Conservation (phyloP, 805 yeast species). For the Ogataea kodamae region DNA sequence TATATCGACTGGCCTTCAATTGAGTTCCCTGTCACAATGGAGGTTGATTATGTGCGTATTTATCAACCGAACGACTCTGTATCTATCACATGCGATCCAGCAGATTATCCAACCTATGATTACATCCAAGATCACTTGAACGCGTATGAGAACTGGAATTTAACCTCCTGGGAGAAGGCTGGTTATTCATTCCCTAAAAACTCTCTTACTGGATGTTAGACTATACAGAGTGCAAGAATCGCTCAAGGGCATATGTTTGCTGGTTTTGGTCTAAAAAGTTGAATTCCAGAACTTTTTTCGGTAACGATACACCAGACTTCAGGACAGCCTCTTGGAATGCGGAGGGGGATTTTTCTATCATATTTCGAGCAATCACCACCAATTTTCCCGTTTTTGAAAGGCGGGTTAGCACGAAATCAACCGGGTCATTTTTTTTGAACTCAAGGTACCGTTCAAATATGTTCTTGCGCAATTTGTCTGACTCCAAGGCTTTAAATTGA, state of each 20-base stretch:
- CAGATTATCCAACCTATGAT: constrained; percentile 76
- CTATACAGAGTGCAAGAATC: constrained; percentile 4
- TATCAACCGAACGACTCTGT: constrained; percentile 73
- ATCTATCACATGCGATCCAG: constrained; percentile 81
- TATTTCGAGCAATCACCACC: constrained; percentile 6
- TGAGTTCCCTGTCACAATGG: constrained; percentile 72
- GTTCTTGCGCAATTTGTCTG: constrained; percentile 18
- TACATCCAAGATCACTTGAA: constrained; percentile 68
- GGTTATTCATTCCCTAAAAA: constrained; percentile 73
- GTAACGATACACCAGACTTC: constrained; percentile 5
- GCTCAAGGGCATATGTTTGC: constrained; percentile 6
- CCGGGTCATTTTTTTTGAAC: constrained; percentile 10
- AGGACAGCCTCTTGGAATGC: constrained; percentile 3
- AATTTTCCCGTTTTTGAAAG: constrained; percentile 6
- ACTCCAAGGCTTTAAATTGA: constrained; percentile 12
- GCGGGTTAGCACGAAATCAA: constrained; percentile 6
- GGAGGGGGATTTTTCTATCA: constrained; percentile 1
- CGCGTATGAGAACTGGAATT: constrained; percentile 67
- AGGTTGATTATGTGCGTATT: constrained; percentile 83
- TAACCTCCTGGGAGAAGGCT: constrained; percentile 70
- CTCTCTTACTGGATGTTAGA: constrained; percentile 42
- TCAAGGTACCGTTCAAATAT: constrained; percentile 16
- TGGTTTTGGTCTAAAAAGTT: constrained; percentile 9
- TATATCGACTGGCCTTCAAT: constrained; percentile 86
- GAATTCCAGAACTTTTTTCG: constrained; percentile 10